Percentiles rank a stretch among this genome's conserved stretches.
Conservation (phyloP, 1,284 basidiomycete species). For the Ganoderma multipileum region DNA sequence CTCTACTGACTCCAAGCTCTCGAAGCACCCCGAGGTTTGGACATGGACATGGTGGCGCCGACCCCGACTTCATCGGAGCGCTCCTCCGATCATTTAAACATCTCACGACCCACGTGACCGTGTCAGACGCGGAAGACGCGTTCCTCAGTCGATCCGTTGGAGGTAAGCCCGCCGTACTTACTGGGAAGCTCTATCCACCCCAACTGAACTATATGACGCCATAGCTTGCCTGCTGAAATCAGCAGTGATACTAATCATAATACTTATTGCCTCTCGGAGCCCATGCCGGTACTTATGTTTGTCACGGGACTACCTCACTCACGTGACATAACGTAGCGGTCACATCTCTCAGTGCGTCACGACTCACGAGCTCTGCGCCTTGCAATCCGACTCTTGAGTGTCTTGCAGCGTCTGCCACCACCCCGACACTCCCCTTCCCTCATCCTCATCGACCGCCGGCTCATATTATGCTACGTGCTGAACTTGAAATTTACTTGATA, state of each 20-base stretch:
- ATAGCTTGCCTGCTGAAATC: no score
- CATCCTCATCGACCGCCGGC: background rate
- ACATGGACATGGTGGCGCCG: background rate
- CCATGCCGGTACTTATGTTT: no score
- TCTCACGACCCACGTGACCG: conserved; percentile 29
- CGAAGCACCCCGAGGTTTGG: background rate
- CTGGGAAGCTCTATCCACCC: no score
- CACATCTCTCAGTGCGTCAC: background rate
- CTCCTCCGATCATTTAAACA: conserved; percentile 17
- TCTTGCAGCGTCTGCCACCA: background rate
- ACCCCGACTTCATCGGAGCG: conserved; percentile 19
- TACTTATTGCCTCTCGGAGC: no score
- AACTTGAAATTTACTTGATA: background rate
- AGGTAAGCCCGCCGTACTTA: no score
- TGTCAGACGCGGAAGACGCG: background rate
- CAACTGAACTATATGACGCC: no score
- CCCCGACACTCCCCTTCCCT: background rate
- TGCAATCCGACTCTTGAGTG: background rate
- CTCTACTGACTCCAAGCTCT: background rate
- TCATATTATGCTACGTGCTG: background rate
- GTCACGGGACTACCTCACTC: background rate
- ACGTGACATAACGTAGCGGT: background rate
- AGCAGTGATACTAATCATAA: no score
- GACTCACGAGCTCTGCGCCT: no score
- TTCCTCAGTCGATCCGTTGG: background rate